Conservation (phyloP, 2,329 filamentous ascomycete species). For the Penicillium digitatum region DNA sequence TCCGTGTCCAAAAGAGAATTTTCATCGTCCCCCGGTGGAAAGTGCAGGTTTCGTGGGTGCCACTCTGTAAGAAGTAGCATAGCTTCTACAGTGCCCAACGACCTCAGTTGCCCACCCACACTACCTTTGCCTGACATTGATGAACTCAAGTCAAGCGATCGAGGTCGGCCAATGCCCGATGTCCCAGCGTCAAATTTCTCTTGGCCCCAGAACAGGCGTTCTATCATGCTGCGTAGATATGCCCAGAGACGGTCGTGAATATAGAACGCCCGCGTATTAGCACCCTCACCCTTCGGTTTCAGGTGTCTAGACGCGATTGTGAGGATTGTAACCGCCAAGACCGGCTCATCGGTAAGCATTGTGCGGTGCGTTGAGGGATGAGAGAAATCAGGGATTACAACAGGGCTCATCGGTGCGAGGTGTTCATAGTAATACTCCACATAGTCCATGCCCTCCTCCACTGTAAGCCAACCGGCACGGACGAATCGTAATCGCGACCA, state of each 20-base stretch:
- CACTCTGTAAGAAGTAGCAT: conserved; percentile 93
- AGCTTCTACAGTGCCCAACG: conserved; percentile 89
- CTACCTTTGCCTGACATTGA: conserved; percentile 49
- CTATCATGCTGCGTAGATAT: conserved; percentile 90
- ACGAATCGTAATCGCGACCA: conserved; percentile 93
- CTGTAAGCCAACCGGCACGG: conserved; percentile 93
- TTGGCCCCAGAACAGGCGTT: conserved; percentile 90
- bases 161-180: conserved; percentile 58
- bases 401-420: conserved; percentile 85
- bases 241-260: conserved; percentile 96
- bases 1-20: conserved; percentile 64
- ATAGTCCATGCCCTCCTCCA: conserved; percentile 87
- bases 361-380: conserved; percentile 74
- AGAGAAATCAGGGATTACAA: conserved; percentile 85
- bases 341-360: conserved; percentile 84
- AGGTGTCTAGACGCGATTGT: conserved; percentile 88
- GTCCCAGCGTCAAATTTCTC: conserved; percentile 84
- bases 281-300: conserved; percentile 72
- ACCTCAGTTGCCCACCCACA: conserved; percentile 73
- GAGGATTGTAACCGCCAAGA: conserved; percentile 83
- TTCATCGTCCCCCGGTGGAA: conserved; percentile 69
- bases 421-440: conserved; percentile 95
- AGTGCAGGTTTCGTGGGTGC: conserved; percentile 92
- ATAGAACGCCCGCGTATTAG: conserved; percentile 76
- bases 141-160: conserved; percentile 61